Base-by-base conservation (phyloP, 306 rosid species). In the Betula pendula region DNA sequence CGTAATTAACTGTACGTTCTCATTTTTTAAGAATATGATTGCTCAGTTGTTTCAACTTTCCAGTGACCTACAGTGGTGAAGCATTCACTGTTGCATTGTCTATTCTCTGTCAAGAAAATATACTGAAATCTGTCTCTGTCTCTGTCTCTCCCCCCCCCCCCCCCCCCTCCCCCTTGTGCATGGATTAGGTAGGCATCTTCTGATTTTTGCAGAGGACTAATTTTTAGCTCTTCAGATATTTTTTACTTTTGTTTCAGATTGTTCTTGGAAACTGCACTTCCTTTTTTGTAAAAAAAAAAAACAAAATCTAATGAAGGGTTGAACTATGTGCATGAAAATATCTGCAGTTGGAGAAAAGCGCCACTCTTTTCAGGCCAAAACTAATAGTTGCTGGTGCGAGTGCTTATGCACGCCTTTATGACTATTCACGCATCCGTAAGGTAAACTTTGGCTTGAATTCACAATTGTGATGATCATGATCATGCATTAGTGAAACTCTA, bases 351-450 rank as follows among this genome's bases (percentile, higher is more conserved):
- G 98, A 90, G 89, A 83, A 76, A 77, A 83, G 90, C 51, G 96
- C 98, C 43, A 60, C 89, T 52, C 90, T 94, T 69, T 94, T 90
- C 87, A 85, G 98, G 88, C 98, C 98, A 72, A 94, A 94, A 84
- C 65, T 94, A 80, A 94, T 94, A 55, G 97, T 94, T 78, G 97
- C 98, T 22, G 98, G 98, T 75, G 98, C 98, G 22, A 94, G 98
- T 79, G 98, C 98, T 76, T 91, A 94, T 89, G 98, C 98, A 67
- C 96, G 98, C 56, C 78, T 94, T 58, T 94, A 94, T 79, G 97
- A 94, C 55, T 94, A 94, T 82, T 97, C 79, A 45, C 94, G 90
- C 50, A 85, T 94, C 51, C 97, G 98, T 82, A 89, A 94, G 98
- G 98, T 91, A 86, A 82, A 51, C 20, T 29, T 75, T 82, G 43